Evolutionary conservation across 2,329 filamentous ascomycete genomes (phyloP).

Genomic region (Microcyclospora pomicola): DNA sequence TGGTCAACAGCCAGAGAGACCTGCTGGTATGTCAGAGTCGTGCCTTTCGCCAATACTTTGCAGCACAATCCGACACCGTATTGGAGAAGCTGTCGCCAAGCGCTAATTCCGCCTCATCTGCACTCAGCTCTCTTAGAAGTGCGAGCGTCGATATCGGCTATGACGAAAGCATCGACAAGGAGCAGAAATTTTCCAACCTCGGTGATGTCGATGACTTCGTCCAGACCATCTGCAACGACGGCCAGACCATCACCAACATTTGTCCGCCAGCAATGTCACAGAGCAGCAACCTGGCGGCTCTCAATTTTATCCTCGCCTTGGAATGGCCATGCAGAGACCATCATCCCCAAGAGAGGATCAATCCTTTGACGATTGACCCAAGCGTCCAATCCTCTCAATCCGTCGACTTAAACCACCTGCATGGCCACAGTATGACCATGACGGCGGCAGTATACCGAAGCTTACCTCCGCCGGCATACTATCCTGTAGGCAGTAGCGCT

Average conservation of each 20-base stretch:
- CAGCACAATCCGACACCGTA: constrained; percentile 5
- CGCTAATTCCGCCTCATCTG: background rate
- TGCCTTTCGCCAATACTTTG: constrained; percentile 7
- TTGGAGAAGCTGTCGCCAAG: constrained; percentile 4
- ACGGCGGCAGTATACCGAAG: constrained; percentile 9
- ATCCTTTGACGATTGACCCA: too few species aligned
- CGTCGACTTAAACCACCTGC: constrained; percentile 1
- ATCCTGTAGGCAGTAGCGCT: background rate
- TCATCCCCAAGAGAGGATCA: constrained; percentile 8
- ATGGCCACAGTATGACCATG: constrained; percentile 10
- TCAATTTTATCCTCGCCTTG: constrained; percentile 15
- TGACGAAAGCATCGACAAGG: constrained; percentile 9
- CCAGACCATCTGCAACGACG: constrained; percentile 7
- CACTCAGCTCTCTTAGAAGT: constrained; percentile 3
- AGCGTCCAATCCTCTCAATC: background rate
- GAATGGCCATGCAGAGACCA: constrained; percentile 13
- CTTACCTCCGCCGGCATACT: background rate
- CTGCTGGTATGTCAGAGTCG: constrained; percentile 10
- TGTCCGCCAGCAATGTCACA: constrained; percentile 16
- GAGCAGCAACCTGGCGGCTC: constrained; percentile 6
- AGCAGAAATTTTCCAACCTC: constrained; percentile 11
- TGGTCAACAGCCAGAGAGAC: constrained; percentile 11
- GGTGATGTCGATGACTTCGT: too few species aligned
- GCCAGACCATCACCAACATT: constrained; percentile 12
- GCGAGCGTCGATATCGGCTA: constrained; percentile 7